Percentiles rank a stretch among this genome's conserved stretches.
These are phyloP conservation scores for Acer negundo DNA, from an alignment of 345 rosid species.

Conservation along the genomic window DNA sequence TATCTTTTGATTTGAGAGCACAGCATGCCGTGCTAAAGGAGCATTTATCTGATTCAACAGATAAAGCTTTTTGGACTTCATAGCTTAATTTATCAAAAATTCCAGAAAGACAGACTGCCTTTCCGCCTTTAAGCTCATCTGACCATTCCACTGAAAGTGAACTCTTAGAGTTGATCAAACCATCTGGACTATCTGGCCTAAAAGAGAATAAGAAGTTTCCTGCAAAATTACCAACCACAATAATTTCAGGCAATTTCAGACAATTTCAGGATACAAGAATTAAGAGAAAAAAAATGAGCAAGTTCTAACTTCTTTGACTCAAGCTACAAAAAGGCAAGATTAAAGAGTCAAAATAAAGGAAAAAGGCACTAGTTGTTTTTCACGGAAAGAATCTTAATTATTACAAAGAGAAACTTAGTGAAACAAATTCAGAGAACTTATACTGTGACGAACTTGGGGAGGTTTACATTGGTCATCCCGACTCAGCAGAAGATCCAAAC, in stretches of 20 bases:
- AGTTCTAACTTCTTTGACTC: not conserved
- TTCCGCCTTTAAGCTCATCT: conserved; percentile 84
- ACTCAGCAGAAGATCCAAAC: not conserved
- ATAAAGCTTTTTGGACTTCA: conserved; percentile 72
- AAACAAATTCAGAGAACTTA: conserved; percentile 1
- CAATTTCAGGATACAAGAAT: not conserved
- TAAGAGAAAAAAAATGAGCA: not conserved
- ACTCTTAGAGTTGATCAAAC: conserved; percentile 36
- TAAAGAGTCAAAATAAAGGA: not conserved
- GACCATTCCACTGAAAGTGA: conserved; percentile 77
- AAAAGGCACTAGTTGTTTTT: not conserved
- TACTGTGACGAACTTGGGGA: not conserved
- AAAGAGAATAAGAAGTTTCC: conserved; percentile 91
- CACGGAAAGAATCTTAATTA: not conserved
- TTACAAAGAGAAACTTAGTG: not conserved
- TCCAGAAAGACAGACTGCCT: conserved; percentile 85
- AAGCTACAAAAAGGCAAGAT: not conserved
- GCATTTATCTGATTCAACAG: conserved; percentile 51
- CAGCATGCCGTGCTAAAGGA: conserved; percentile 77
- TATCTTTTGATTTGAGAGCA: conserved; percentile 53
- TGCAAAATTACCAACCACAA: conserved; percentile 40
- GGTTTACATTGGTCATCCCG: no score
- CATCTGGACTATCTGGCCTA: conserved; percentile 70
- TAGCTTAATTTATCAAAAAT: conserved; percentile 77
- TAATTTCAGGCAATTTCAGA: conserved; percentile 4